phyloP scores from a whole-genome alignment of 108 stramenopile genomes.

The Aurantiochytrium sp. region DNA sequence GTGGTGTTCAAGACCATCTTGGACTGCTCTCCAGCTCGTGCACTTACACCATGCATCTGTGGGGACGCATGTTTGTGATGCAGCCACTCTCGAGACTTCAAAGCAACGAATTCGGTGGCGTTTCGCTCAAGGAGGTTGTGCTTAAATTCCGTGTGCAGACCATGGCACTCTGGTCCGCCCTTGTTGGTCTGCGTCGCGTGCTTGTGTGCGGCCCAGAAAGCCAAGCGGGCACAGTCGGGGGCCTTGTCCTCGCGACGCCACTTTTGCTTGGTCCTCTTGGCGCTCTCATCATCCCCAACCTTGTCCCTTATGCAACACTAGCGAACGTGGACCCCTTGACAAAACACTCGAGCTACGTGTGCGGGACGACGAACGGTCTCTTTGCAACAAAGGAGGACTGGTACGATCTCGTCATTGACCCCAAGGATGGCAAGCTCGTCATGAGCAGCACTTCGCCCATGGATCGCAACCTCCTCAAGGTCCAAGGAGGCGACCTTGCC shows the following conservation, averaged over 20 bases:
- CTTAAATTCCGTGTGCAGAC: background rate
- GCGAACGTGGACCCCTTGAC: conserved; percentile 10
- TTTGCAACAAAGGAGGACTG: conserved; percentile 10
- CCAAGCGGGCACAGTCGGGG: background rate
- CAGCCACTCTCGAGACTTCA: background rate
- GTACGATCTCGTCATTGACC: background rate
- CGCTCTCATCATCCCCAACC: background rate
- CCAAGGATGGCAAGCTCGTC: background rate
- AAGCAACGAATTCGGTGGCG: background rate
- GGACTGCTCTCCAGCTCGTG: background rate
- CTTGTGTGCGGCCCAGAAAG: background rate
- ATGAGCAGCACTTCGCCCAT: background rate
- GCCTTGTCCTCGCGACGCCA: background rate
- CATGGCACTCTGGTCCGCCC: background rate
- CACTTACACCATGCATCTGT: conserved; percentile 2
- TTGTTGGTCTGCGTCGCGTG: background rate
- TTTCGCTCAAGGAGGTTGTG: background rate
- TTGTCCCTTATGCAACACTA: background rate
- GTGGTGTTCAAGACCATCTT: background rate
- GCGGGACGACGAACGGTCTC: conserved; percentile 5
- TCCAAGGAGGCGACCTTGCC: background rate
- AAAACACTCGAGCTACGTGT: background rate
- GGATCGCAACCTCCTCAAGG: background rate
- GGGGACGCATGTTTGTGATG: conserved; percentile 8
- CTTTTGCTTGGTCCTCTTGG: background rate